Conservation (phyloP, 1,139 yeast species). For the Suhomyces kunorum region DNA sequence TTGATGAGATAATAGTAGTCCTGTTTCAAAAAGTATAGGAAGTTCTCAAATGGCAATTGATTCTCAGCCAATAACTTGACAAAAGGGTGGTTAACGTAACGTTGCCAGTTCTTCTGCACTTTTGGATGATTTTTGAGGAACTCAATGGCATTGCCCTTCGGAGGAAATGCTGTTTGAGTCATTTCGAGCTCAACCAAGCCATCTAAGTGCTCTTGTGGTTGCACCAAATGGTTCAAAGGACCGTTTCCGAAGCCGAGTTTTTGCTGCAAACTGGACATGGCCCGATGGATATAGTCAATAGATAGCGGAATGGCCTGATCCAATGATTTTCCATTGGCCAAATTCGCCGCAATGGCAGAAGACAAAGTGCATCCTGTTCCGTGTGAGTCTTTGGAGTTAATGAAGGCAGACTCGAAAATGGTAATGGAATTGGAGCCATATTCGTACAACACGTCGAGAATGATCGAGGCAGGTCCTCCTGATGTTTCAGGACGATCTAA, state of each 20-base stretch:
- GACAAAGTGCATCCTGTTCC: conserved; percentile 94
- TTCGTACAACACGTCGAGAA: conserved; percentile 65
- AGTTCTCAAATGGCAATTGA: conserved; percentile 49
- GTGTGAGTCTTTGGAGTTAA: conserved; percentile 63
- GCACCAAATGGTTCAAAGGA: conserved; percentile 63
- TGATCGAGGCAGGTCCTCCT: conserved; percentile 23
- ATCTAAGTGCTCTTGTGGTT: conserved; percentile 20
- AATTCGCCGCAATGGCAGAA: conserved; percentile 74
- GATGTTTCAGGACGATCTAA: conserved; percentile 18
- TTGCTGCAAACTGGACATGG: conserved; percentile 42
- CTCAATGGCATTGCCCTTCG: conserved; percentile 27
- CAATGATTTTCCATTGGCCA: conserved; percentile 56
- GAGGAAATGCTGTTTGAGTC: conserved; percentile 1
- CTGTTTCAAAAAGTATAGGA: conserved; percentile 64
- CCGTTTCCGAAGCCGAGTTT: conserved; percentile 66
- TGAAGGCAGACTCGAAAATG: conserved; percentile 51
- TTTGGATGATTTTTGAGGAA: conserved; percentile 59
- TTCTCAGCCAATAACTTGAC: conserved; percentile 55
- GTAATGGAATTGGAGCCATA: conserved; percentile 38
- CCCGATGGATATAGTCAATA: conserved; percentile 66
- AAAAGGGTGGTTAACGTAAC: conserved; percentile 64
- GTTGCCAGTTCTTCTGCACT: conserved; percentile 56
- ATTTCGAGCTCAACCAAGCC: conserved; percentile 8
- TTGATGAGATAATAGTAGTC: conserved; percentile 71
- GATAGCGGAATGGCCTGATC: conserved; percentile 54